A percentile compares a stretch with the other conserved stretches of the same genome.
Conservation (phyloP, 768 basidiomycete species). For the Russula earlei region DNA sequence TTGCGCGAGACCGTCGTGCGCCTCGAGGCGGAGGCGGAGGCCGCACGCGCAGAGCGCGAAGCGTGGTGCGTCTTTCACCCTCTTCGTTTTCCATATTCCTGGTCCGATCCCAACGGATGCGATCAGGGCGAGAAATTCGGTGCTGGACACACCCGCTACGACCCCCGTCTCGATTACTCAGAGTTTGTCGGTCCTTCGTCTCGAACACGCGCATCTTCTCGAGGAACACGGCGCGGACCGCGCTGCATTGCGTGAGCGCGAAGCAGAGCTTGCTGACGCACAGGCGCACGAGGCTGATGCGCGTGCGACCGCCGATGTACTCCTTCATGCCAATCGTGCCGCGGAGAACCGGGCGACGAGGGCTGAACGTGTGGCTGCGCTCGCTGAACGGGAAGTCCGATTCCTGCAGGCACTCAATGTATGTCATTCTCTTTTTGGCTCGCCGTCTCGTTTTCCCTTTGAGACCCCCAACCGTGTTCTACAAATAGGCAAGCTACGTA, state of each 20-base stretch:
- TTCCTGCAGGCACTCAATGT: slow-evolving; percentile 62
- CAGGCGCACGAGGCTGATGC: slow-evolving; percentile 25
- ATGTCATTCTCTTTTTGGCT: slow-evolving; percentile 22
- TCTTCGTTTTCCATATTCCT: not conserved
- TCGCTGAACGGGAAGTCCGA: slow-evolving; percentile 53
- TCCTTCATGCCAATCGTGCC: slow-evolving; percentile 31
- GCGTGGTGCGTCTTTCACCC: slow-evolving; percentile 37
- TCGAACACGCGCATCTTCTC: slow-evolving; percentile 51
- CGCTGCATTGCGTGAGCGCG: slow-evolving; percentile 44
- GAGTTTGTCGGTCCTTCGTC: slow-evolving; percentile 48
- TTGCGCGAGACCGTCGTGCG: slow-evolving; percentile 45
- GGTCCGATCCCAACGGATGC: too few relatives aligned
- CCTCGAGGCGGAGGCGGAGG: slow-evolving; percentile 60
- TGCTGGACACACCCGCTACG: slow-evolving; percentile 31
- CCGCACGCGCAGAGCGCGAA: slow-evolving; percentile 44
- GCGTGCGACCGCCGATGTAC: slow-evolving; percentile 25
- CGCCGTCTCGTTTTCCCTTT: not conserved
- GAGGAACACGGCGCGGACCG: slow-evolving; percentile 55
- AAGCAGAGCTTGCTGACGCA: slow-evolving; percentile 35
- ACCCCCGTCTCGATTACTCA: slow-evolving; percentile 49
- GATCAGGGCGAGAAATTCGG: slow-evolving; percentile 14
- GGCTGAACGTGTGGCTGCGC: slow-evolving; percentile 31
- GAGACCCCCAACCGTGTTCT: not conserved
- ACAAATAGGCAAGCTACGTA: slow-evolving; percentile 49
- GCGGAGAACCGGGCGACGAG: slow-evolving; percentile 34